Conservation (phyloP, 805 yeast species). For the Ogataea methylovora region DNA sequence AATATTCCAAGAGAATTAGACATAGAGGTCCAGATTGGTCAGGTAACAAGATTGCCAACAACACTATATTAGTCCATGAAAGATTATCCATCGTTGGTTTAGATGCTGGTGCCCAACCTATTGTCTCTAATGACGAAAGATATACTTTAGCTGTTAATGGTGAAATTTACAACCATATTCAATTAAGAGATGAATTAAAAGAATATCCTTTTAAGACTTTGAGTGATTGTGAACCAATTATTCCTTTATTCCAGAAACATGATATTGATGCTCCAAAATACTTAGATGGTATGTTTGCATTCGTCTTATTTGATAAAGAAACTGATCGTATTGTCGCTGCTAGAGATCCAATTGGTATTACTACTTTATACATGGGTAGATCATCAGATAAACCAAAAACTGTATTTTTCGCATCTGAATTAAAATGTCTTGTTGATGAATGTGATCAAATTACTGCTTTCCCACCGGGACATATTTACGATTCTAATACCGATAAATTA, state of each 20-base stretch:
- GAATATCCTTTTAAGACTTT: conserved; percentile 78
- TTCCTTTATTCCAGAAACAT: conserved; percentile 83
- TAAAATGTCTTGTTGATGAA: conserved; percentile 88
- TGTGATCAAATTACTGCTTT: conserved; percentile 89
- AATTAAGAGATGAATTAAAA: conserved; percentile 66
- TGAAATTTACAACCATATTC: conserved; percentile 95
- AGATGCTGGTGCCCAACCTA: conserved; percentile 98
- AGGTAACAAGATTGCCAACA: conserved; percentile 75
- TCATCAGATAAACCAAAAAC: conserved; percentile 61
- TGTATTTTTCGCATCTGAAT: conserved; percentile 86
- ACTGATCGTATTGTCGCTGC: conserved; percentile 91
- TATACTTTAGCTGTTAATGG: conserved; percentile 87
- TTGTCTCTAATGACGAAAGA: conserved; percentile 69
- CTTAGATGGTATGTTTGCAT: conserved; percentile 98
- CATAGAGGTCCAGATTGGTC: conserved; percentile 99
- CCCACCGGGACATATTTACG: conserved; percentile 98
- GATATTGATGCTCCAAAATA: conserved; percentile 86
- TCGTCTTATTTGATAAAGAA: conserved; percentile 78
- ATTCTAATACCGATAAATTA: conserved; percentile 78
- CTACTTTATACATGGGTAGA: conserved; percentile 94
- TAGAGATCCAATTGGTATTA: conserved; percentile 97
- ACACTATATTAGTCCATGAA: conserved; percentile 86
- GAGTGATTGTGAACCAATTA: conserved; percentile 96
- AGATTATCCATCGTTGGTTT: conserved; percentile 96
- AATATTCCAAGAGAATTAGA: conserved; percentile 85